Base-by-base conservation (phyloP, 768 basidiomycete genomes). In the Naematelia encephala region DNA sequence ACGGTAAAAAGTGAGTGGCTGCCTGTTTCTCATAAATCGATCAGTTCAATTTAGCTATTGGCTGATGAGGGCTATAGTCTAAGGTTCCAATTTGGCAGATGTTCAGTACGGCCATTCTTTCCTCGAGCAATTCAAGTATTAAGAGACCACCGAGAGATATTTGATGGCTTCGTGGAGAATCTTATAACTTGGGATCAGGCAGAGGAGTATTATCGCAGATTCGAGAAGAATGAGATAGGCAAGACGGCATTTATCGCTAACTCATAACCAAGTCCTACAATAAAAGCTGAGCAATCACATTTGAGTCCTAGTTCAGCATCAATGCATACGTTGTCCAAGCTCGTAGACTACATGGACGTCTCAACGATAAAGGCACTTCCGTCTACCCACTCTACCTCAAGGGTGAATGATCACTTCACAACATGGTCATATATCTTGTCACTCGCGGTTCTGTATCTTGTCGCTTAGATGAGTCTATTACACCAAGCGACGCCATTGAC, bases 141-240 rank as follows among this genome's bases (percentile, higher is more conserved):
- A 13, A 29, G 56, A 21, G 57, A 55, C 21, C 70, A 73, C 51
- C 48, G 50, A 30, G 62, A 68, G 23, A 30, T 73, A n/a, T 73
- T 73, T 48, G 42, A 47, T 1, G 54, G 49, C 10, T 73, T 73
- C 34, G 60, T 73, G 29, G 64, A 70, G 55, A 48, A 73, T 44
- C 53, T 61, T 21, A 62, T 70, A 19, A 29, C 61, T 4, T 62
- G 62, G 30, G 63, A 66, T 22, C 43, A 73, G 46, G 71, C 69
- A 13, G 54, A 42, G 21, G 57, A 75, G 75, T 76, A 63, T 54
- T 76, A 74, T 48, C 54, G 57, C n/a, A 54, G 70, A 16, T 76
- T 76, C 55, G 65, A 74, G 51, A 54, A 70, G 62, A 66, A 67
- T 21, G 74, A 76, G 60, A 59, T 76, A 16, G 68, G 63, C 23